phyloP scores from a whole-genome alignment of 495 filamentous ascomycete genomes.

The Trichoderma orchidacearum region DNA sequence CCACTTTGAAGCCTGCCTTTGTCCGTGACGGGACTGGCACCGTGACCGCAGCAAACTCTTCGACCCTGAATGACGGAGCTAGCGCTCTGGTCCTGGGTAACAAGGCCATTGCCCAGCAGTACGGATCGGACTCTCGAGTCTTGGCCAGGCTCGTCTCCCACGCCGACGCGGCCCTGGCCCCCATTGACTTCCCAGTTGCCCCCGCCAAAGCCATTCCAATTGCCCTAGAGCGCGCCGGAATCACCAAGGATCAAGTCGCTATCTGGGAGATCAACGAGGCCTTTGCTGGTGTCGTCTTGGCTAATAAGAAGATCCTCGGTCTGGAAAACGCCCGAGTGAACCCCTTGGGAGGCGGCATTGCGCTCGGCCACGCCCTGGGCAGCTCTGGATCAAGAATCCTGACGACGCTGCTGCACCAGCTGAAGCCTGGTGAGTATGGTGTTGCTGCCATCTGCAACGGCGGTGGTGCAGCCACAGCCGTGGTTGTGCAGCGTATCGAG shows the following conservation, averaged over 20 bases:
- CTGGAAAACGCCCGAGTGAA: conserved; percentile 71
- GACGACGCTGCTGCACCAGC: conserved; percentile 76
- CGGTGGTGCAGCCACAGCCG: conserved; percentile 78
- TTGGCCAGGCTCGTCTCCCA: conserved; percentile 73
- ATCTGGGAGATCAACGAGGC: conserved; percentile 98
- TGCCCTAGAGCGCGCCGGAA: conserved; percentile 76
- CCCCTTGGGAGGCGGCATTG: conserved; percentile 78
- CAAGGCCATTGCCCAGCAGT: conserved; percentile 60
- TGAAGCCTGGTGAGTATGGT: conserved; percentile 85
- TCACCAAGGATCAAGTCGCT: conserved; percentile 76
- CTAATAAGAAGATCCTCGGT: conserved; percentile 82
- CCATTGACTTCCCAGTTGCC: conserved; percentile 90
- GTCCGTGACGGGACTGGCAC: conserved; percentile 71
- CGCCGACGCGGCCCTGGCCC: conserved; percentile 85
- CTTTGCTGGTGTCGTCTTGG: conserved; percentile 91
- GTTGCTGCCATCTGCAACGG: conserved; percentile 96
- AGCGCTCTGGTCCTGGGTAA: conserved; percentile 78
- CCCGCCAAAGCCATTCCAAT: conserved; percentile 86
- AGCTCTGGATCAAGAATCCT: conserved; percentile 91
- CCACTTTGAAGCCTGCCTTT: conserved; percentile 82
- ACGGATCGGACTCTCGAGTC: conserved; percentile 57
- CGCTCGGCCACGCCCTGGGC: conserved; percentile 85
- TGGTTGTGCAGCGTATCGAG: conserved; percentile 83
- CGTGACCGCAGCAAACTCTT: conserved; percentile 87
- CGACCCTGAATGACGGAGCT: conserved; percentile 86